Conservation (phyloP, 768 basidiomycete species). For the Suillus bovinus region DNA sequence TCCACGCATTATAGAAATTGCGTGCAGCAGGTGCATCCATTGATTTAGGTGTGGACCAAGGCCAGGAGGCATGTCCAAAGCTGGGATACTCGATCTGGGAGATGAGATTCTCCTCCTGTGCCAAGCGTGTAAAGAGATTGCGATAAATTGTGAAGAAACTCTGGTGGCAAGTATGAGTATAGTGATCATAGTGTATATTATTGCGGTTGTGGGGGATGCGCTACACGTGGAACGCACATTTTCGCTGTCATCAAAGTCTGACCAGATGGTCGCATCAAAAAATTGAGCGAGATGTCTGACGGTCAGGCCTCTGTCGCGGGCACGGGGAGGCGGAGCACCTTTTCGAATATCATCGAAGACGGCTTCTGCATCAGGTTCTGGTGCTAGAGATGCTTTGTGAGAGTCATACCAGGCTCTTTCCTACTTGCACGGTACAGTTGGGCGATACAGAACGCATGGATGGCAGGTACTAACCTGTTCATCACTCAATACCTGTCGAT, state of each 20-base stretch:
- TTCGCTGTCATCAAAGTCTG: constrained; percentile 60
- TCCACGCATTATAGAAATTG: constrained; percentile 84
- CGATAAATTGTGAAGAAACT: constrained; percentile 90
- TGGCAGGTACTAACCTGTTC: constrained; percentile 69
- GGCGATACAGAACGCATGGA: constrained; percentile 1
- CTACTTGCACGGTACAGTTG: constrained; percentile 47
- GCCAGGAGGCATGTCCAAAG: constrained; percentile 80
- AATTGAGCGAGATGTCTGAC: constrained; percentile 82
- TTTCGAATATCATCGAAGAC: constrained; percentile 84
- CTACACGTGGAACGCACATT: constrained; percentile 43
- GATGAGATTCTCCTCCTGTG: constrained; percentile 66
- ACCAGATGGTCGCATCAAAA: constrained; percentile 73
- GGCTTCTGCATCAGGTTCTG: constrained; percentile 80
- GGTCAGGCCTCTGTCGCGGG: constrained; percentile 73
- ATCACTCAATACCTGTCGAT: constrained; percentile 79
- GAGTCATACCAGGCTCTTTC: constrained; percentile 99
- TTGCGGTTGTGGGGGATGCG: not conserved
- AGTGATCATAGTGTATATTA: not conserved
- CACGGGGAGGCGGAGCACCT: constrained; percentile 57
- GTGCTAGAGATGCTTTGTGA: constrained; percentile 77
- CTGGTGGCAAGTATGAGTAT: constrained; percentile 40
- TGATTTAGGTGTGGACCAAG: constrained; percentile 57
- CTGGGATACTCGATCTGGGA: constrained; percentile 63
- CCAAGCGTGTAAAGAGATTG: constrained; percentile 81
- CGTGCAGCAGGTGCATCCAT: constrained; percentile 53